These are phyloP conservation scores for Aspergillus hortae DNA, from an alignment of 2,329 filamentous ascomycete genomes.

Conservation along the genomic window DNA sequence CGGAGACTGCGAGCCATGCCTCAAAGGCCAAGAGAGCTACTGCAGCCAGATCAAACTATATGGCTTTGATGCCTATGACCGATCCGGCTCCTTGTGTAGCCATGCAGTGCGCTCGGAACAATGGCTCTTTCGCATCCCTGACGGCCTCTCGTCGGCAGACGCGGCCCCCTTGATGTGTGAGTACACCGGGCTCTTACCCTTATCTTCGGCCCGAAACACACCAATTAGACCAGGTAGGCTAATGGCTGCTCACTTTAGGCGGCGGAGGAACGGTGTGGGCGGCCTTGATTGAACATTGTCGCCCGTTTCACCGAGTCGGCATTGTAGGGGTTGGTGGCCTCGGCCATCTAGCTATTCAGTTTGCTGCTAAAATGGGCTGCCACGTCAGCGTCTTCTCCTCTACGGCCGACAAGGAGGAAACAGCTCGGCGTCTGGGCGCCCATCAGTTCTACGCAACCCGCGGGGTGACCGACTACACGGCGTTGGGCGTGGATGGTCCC, in stretches of 20 bases:
- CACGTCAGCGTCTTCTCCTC: constrained; percentile 42
- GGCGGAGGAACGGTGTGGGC: constrained; percentile 44
- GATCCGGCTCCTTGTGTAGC: no score
- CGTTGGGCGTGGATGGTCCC: no score
- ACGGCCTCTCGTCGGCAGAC: no score
- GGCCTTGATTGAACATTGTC: constrained; percentile 48
- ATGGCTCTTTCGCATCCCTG: no score
- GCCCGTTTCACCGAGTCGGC: constrained; percentile 68
- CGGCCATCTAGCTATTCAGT: constrained; percentile 68
- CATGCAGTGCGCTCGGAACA: no score
- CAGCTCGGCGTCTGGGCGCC: constrained; percentile 51
- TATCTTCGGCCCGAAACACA: no score
- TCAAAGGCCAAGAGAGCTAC: constrained; percentile 15
- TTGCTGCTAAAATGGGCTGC: constrained; percentile 65
- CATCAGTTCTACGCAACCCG: constrained; percentile 54
- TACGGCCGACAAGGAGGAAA: constrained; percentile 24
- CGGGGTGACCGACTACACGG: no score
- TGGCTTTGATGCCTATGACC: constrained; percentile 20
- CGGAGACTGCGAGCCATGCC: constrained; percentile 29
- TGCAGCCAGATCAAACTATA: constrained; percentile 32
- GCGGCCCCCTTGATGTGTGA: no score
- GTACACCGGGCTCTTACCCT: no score
- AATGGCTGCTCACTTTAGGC: constrained; percentile 26
- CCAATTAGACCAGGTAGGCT: no score
- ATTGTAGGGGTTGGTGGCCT: constrained; percentile 69